Base-by-base conservation (phyloP, 352 stramenopile genomes). In the Globisporangium recalcitrans region DNA sequence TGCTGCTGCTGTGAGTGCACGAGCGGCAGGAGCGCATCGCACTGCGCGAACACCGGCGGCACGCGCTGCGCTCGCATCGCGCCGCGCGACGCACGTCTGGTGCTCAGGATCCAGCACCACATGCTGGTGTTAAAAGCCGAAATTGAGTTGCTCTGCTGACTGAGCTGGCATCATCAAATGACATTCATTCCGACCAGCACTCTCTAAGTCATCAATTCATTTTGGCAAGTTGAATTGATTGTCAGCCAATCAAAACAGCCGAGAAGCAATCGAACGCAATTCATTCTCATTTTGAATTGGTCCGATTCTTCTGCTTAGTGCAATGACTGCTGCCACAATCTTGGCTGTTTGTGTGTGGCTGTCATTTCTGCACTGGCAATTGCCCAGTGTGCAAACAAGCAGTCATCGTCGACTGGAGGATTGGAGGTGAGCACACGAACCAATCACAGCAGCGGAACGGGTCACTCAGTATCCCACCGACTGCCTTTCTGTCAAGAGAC, bases 181-280 rank as follows among this genome's bases (percentile, higher is more conserved):
- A 49, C 53, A 46, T 49, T 40, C 53, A 49, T 27, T 57, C 27
- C 7, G 34, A 49, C 21, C n/a, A 9, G 11, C 21, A 14, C 11
- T 5, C 16, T 19, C 26, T 54, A 19, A 55, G 27, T 44, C 21
- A 44, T 21, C 58, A 64, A 64, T 59, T 64, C 47, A 51, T 59
- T 51, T 51, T 46, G n/a, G 14, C 14, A 5, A 14, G 55, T 10
- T 62, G 22, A 19, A 13, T 4, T 16, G 26, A 24, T 36, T 36
- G 4, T 19, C 13, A 54, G n/a, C 48, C 48, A 54, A 54, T 54
- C 48, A 55, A 16, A 22, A 34, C 16, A n/a, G n/a, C n/a, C n/a
- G n/a, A n/a, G n/a, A n/a, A n/a, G n/a, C 11, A 2, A 4, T 4
- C 36, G 13, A 54, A 14, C 1, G 27, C 24, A 40, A 60, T 51